Base-by-base conservation (phyloP, 352 stramenopile species). In the Phytophthora colocasiae region DNA sequence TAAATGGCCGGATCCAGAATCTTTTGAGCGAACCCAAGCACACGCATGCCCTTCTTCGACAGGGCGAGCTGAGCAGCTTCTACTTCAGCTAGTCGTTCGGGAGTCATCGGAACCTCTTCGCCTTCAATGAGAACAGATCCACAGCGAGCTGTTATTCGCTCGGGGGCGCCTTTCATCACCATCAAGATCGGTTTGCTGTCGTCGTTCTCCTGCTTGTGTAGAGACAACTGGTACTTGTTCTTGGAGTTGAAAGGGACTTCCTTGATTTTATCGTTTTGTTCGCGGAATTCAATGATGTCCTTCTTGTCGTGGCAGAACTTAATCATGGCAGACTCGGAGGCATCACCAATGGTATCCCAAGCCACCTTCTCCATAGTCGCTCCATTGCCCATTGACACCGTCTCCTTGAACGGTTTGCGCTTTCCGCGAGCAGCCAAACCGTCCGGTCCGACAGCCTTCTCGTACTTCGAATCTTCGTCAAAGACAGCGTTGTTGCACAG, bases 151-250 rank as follows among this genome's bases (percentile, higher is more conserved):
- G 98, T 82, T 70, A 99, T 98, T 43, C 93, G 88, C 58, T 99
- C 97, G 2, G 97, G 97, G 1, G 96, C 97, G 56, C 97, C 97
- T 76, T 99, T 99, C 81, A 99, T 98, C 27, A 91, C 81, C 66
- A 95, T 75, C 27, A 95, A 58, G 2, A 90, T 54, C 5, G 86
- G 83, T 40, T 84, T 75, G 7, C 40, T 67, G 39, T 89, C 76
- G 43, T 95, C 78, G 31, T 92, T 95, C 4, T 93, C 61, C 74
- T 95, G 87, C 53, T 82, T 83, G 73, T 95, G 85, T 22, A 95
- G 73, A n/a, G 85, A 92, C 2, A 95, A 39, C 32, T 95, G 86
- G 49, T 89, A 95, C 61, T 95, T 95, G 78, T 95, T 93, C 65
- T 90, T 91, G 2, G 86, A 95, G 62, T 93, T 95, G 74, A 95